Evolutionary conservation across 2,329 filamentous ascomycete species (phyloP).

Genomic region (Hypocrella siamensis): DNA sequence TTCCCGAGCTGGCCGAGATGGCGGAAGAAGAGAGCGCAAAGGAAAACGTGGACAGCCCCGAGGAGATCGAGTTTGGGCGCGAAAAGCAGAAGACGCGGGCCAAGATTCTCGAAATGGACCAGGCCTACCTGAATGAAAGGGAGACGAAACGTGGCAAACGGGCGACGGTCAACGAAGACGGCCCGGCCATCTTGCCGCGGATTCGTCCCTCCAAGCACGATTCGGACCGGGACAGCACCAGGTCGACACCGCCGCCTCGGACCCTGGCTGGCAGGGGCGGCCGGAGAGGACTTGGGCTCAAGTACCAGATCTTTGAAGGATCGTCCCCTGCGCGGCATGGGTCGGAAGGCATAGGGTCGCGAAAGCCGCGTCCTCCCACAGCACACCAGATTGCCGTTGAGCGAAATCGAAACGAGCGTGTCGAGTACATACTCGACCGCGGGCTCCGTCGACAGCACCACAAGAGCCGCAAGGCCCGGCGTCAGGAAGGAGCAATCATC

Average conservation of each 20-base stretch:
- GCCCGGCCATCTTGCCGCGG: constrained; percentile 42
- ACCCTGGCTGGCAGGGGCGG: constrained; percentile 11
- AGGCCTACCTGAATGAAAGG: constrained; percentile 48
- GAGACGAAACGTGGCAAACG: constrained; percentile 40
- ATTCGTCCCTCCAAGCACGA: constrained; percentile 48
- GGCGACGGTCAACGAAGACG: constrained; percentile 30
- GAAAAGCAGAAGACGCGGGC: constrained; percentile 60
- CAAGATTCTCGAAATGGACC: constrained; percentile 61
- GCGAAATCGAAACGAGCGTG: constrained; percentile 59
- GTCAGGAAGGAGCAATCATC: constrained; percentile 49
- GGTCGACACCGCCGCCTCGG: constrained; percentile 26
- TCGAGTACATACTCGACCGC: constrained; percentile 70
- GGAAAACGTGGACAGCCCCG: constrained; percentile 61
- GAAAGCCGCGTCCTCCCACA: constrained; percentile 60
- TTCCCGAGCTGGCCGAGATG: constrained; percentile 52
- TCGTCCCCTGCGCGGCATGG: constrained; percentile 42
- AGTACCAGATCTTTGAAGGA: constrained; percentile 43
- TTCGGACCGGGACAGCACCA: constrained; percentile 28
- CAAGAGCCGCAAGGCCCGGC: constrained; percentile 43
- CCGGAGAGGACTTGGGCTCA: constrained; percentile 24
- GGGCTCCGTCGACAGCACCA: constrained; percentile 53
- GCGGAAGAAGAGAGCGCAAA: constrained; percentile 45
- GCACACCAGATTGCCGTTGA: constrained; percentile 73
- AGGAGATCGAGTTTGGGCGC: constrained; percentile 55
- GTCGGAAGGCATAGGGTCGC: constrained; percentile 37